phyloP scores from a whole-genome alignment of 2,329 filamentous ascomycete genomes.

The Westerdykella ornata region DNA sequence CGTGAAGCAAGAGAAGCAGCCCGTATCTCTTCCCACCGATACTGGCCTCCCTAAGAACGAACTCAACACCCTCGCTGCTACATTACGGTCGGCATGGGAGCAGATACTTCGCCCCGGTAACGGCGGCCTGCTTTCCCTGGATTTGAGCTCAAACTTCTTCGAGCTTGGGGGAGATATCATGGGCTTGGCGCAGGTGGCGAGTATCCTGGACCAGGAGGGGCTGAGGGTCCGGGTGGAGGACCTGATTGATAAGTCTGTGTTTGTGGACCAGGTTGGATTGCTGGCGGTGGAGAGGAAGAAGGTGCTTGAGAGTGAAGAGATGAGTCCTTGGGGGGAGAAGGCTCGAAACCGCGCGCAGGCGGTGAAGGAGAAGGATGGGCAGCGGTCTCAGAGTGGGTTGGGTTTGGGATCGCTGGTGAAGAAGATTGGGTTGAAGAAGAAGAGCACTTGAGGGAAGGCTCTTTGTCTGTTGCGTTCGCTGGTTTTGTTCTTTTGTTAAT shows the following conservation, averaged over 20 bases:
- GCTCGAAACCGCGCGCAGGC: slow-evolving; percentile 11
- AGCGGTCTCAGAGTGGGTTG: slow-evolving; percentile 15
- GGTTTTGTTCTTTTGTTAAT: too few relatives aligned
- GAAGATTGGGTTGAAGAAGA: slow-evolving; percentile 17
- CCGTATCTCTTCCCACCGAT: slow-evolving; percentile 19
- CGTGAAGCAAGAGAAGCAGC: slow-evolving; percentile 21
- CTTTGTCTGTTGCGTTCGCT: too few relatives aligned
- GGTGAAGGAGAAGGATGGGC: slow-evolving; percentile 3
- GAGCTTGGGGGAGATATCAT: slow-evolving; percentile 32
- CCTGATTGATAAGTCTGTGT: slow-evolving; percentile 25
- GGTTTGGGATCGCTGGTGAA: slow-evolving; percentile 6
- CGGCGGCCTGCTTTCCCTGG: slow-evolving; percentile 13
- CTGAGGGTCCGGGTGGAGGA: slow-evolving; percentile 27
- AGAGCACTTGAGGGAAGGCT: slow-evolving; percentile 3
- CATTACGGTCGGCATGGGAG: slow-evolving; percentile 24
- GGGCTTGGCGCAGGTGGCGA: slow-evolving; percentile 27
- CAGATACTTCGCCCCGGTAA: slow-evolving; percentile 26
- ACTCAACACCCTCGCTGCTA: slow-evolving; percentile 17
- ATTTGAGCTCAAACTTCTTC: slow-evolving; percentile 29
- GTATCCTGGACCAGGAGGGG: slow-evolving; percentile 24
- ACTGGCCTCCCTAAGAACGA: slow-evolving; percentile 24
- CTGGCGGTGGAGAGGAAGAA: slow-evolving; percentile 22
- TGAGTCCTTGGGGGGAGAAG: slow-evolving; percentile 29
- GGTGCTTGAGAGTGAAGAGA: slow-evolving; percentile 23
- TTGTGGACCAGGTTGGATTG: slow-evolving; percentile 26